phyloP scores from a whole-genome alignment of 176 grass and related monocot genomes.

The Lolium perenne region DNA sequence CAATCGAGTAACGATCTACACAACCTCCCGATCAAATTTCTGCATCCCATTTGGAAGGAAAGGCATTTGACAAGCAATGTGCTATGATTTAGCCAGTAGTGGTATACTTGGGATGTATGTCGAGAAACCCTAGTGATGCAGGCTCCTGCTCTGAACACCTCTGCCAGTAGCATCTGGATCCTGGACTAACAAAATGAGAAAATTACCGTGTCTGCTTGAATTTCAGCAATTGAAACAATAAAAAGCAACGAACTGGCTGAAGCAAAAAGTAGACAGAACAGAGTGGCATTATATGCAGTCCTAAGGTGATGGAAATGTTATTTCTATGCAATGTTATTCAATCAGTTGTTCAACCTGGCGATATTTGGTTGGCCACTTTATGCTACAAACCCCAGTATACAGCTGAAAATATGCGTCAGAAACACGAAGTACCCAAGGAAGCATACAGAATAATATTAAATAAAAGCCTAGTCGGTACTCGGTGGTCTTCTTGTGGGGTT shows the following conservation, averaged over 20 bases:
- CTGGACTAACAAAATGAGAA: constrained; percentile 33
- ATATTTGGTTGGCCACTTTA: background rate
- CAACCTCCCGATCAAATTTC: background rate
- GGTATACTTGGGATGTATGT: constrained; percentile 40
- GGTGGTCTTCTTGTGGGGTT: background rate
- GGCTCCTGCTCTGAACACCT: constrained; percentile 46
- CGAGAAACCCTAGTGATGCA: constrained; percentile 42
- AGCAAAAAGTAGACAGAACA: background rate
- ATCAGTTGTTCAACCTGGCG: too few species aligned
- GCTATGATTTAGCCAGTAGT: constrained; percentile 12
- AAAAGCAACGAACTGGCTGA: background rate
- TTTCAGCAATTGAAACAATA: constrained; percentile 1
- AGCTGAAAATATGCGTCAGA: too few species aligned
- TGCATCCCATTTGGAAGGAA: background rate
- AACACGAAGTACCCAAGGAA: too few species aligned
- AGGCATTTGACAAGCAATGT: constrained; percentile 21
- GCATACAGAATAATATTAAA: too few species aligned
- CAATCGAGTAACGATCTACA: background rate
- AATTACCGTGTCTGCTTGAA: constrained; percentile 25
- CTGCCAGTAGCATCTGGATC: constrained; percentile 53
- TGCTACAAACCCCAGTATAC: too few species aligned
- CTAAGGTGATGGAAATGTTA: background rate
- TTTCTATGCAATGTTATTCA: background rate
- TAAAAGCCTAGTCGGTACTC: background rate
- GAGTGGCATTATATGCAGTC: background rate